A percentile compares a stretch with the other conserved stretches of the same genome.
Evolutionary conservation across 176 grass and related monocot genomes (phyloP).

Genomic region (Oryza brachyantha): DNA sequence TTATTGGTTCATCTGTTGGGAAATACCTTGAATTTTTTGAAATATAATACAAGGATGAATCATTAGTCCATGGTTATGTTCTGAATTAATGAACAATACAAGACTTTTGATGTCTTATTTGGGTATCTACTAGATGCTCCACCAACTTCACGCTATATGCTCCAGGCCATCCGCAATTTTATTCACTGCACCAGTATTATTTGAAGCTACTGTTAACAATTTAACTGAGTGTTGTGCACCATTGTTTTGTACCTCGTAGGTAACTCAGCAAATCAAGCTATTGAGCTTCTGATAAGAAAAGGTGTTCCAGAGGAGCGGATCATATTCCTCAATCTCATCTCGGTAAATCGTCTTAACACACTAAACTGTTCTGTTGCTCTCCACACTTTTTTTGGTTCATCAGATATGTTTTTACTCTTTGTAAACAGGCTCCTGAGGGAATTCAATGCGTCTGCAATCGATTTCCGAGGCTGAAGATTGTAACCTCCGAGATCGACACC

Average conservation of each 20-base stretch:
- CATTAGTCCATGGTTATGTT: not conserved
- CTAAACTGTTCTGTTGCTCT: not conserved
- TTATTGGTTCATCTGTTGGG: not conserved
- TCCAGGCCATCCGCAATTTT: not conserved
- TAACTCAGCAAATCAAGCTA: constrained; percentile 91
- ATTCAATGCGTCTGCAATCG: constrained; percentile 86
- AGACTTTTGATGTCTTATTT: not conserved
- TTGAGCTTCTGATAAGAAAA: constrained; percentile 94
- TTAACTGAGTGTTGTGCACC: not conserved
- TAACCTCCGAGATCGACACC: constrained; percentile 94
- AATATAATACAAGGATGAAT: not conserved
- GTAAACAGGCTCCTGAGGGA: constrained; percentile 81
- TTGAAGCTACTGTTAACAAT: not conserved
- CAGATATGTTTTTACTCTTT: not conserved
- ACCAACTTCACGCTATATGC: not conserved
- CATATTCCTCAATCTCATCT: constrained; percentile 97
- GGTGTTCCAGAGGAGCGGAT: constrained; percentile 87
- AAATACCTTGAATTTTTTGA: constrained; percentile 21
- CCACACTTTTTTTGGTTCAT: not conserved
- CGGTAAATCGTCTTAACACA: constrained; percentile 43
- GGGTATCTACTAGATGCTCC: not conserved
- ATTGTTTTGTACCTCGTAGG: constrained; percentile 37
- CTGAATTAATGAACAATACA: not conserved
- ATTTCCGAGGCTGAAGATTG: constrained; percentile 79
- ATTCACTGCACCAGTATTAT: not conserved